Evolutionary conservation across 805 yeast genomes (phyloP).

Genomic region (Yarrowia hollandica): DNA sequence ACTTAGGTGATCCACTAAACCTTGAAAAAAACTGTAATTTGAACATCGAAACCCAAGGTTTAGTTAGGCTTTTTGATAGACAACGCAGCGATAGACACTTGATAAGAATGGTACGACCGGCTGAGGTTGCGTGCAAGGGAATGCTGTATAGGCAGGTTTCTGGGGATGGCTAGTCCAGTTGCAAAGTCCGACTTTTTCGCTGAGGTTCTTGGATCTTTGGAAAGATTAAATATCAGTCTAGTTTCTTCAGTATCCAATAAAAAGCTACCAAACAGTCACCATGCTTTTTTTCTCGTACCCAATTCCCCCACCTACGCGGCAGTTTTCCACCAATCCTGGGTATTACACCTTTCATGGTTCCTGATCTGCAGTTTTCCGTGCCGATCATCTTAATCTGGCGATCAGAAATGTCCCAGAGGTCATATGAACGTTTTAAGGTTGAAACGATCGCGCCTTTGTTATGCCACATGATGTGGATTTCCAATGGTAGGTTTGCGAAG

Average conservation of each 20-base stretch:
- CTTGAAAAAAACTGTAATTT: neutral
- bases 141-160: neutral
- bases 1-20: neutral
- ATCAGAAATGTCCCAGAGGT: neutral
- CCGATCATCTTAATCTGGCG: neutral
- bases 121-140: neutral
- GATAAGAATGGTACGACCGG: conserved; percentile 17
- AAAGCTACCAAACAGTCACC: too few species aligned
- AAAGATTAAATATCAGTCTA: too few species aligned
- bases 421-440: neutral
- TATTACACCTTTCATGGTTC: neutral
- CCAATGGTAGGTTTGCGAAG: neutral
- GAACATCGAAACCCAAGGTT: neutral
- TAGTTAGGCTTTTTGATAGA: conserved; percentile 1
- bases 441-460: neutral
- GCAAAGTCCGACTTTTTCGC: neutral
- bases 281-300: neutral
- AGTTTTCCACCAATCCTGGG: conserved; percentile 2
- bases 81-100: neutral
- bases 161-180: neutral
- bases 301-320: neutral
- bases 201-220: too few species aligned
- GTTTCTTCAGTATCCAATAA: too few species aligned
- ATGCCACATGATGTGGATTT: neutral
- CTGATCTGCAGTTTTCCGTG: neutral